Percentiles rank a stretch among this genome's conserved stretches.
phyloP scores from a whole-genome alignment of 2,329 filamentous ascomycete species.

The Simplicillium sp. region DNA sequence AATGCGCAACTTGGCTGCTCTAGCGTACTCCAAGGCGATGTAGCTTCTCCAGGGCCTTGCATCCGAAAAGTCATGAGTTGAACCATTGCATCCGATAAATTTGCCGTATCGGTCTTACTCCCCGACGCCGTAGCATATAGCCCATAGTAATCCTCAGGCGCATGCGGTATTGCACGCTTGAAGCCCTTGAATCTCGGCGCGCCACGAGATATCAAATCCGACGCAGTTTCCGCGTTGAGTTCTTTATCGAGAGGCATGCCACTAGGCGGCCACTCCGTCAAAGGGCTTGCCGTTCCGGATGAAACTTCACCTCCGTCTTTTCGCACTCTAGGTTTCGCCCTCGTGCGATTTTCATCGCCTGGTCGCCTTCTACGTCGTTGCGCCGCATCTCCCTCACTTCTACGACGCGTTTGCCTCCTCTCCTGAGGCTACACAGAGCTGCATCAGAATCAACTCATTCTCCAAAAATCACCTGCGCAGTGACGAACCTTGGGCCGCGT shows the following conservation, averaged over 20 bases:
- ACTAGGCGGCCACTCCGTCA: conserved; percentile 48
- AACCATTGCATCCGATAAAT: conserved; percentile 45
- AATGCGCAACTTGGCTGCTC: conserved; percentile 67
- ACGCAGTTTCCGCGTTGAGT: conserved; percentile 42
- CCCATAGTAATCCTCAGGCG: conserved; percentile 43
- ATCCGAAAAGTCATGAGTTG: conserved; percentile 48
- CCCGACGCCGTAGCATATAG: conserved; percentile 42
- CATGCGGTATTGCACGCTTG: conserved; percentile 43
- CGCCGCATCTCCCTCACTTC: conserved; percentile 1
- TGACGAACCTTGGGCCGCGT: conserved; percentile 11
- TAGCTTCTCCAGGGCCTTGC: conserved; percentile 29
- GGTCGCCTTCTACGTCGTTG: conserved; percentile 4
- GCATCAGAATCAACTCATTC: too few relatives aligned
- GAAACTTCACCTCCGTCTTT: background rate
- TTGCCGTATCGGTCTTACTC: conserved; percentile 34
- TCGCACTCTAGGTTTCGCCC: too few relatives aligned
- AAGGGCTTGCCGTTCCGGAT: conserved; percentile 13
- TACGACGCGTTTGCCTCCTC: background rate
- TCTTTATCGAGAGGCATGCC: conserved; percentile 38
- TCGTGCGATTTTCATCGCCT: background rate
- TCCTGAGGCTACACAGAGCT: too few relatives aligned
- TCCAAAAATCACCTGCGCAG: too few relatives aligned
- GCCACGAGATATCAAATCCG: conserved; percentile 48
- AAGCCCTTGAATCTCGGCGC: conserved; percentile 48
- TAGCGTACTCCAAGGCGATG: conserved; percentile 57